Evolutionary conservation across 768 basidiomycete species (phyloP), one percentile per base, ranked within the genome.

Genomic region (Lactarius evosmus): DNA sequence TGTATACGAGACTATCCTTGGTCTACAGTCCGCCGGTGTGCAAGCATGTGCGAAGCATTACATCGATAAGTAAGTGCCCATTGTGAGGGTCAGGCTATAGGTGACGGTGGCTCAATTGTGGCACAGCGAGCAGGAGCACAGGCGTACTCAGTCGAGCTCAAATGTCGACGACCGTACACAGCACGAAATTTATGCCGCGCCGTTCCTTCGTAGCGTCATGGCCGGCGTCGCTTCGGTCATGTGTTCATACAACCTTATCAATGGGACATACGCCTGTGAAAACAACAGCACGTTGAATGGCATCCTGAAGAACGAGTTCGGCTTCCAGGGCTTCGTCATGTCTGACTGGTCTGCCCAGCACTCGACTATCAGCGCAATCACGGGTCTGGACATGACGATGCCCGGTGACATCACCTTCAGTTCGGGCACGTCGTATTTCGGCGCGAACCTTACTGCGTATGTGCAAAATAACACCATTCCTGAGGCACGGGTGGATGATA

Each of bases 11-110:
- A 95, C 93, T 0, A 83, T 95, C 58, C 76, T 90, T 19, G 94
- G 94, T 7, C 74, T 95, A 76, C 94, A 97, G 71, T 70, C 77
- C 27, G 81, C 76, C 9, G 94, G 94, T 41, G 89, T 94, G 0
- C 90, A 93, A 71, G 91, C 93, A 0, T 91, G 88, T 63, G 91
- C 91, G 12, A 95, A 95, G 74, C 93, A 95, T 73, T 83, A 81
- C 56, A 80, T 93, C 66, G 85, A 86, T 74, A 90, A 90, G 87
- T 88, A 60, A 38, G 83, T 77, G 3, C 34, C 16, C 7, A n/a
- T 40, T 51, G 11, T 4, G 2, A 2, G 4, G 30, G 17, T 44
- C 29, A 30, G 55, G 14, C 7, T 36, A 19, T n/a, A 0, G 22
- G 14, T 33, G 46, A 14, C 44, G 19, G 63, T 36, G 17, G 4